Evolutionary conservation across 129 eudicot genomes (phyloP).

Genomic region (Flaveria sonorensis): DNA sequence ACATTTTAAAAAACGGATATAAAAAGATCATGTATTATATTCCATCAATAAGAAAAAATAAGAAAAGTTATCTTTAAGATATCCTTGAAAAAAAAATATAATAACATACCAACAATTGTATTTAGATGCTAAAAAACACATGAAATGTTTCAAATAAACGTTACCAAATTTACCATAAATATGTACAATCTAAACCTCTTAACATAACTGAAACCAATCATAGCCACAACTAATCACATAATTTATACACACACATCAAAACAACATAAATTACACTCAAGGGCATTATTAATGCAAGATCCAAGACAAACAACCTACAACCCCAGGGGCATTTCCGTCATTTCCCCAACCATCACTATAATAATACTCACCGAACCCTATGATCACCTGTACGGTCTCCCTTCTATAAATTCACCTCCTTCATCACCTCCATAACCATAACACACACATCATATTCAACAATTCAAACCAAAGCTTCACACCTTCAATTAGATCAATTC

Average conservation of each 20-base stretch:
- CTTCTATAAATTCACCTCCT: slow-evolving; percentile 36
- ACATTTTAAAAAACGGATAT: too few relatives aligned
- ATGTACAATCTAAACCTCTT: slow-evolving; percentile 33
- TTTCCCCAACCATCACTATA: slow-evolving; percentile 1
- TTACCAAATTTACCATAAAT: slow-evolving; percentile 35
- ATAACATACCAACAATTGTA: background rate
- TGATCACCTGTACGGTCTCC: slow-evolving; percentile 41
- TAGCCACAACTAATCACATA: slow-evolving; percentile 36
- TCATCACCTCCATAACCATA: slow-evolving; percentile 24
- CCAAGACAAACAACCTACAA: slow-evolving; percentile 32
- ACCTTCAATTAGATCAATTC: background rate
- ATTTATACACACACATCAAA: slow-evolving; percentile 18
- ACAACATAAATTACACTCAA: slow-evolving; percentile 11
- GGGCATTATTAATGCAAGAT: slow-evolving; percentile 42
- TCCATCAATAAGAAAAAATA: background rate
- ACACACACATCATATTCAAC: too few relatives aligned
- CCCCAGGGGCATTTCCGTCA: slow-evolving; percentile 28
- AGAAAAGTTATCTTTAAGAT: background rate
- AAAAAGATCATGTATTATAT: background rate
- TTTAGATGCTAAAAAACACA: background rate
- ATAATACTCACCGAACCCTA: slow-evolving; percentile 35
- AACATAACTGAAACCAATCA: slow-evolving; percentile 37
- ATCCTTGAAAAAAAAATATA: background rate
- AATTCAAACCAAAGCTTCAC: background rate
- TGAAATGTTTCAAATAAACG: slow-evolving; percentile 14